Base-by-base conservation (phyloP, 1,139 yeast genomes). In the Kodamaea sp. region DNA sequence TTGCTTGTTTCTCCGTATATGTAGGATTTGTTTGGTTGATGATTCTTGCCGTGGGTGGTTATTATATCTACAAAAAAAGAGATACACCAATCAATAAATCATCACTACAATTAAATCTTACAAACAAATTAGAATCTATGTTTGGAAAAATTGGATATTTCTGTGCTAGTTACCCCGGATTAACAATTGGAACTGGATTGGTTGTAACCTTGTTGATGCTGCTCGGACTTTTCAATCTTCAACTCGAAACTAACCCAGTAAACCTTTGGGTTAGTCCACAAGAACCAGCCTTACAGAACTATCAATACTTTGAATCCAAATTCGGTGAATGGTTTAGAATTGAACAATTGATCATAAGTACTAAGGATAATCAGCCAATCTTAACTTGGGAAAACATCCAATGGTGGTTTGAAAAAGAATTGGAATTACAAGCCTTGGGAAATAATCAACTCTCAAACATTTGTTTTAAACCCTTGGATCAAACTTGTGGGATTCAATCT, bases 311-410 rank as follows among this genome's bases (percentile, higher is more conserved):
- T 55, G 96, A 92, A 55, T 70, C 73, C 10, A 76, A 79, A 42
- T 92, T 92, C 62, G 97, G 97, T 0, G 96, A 95, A 32, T 92
- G 94, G 70, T 92, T 84, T 63, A 73, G 97, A 52, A 77, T 89
- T 4, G 92, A 89, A 53, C 97, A 92, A 61, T 66, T 87, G 1
- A 86, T 86, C 47, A 65, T 92, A 7, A 83, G 87, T 25, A 83
- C 84, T 46, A 80, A 78, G 10, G 71, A 84, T 7, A 83, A 81
- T 4, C 38, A 78, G 78, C 43, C 84, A 66, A 38, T 90, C 31
- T 65, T 78, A 29, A 67, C 67, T 36, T 87, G 86, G 73, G 81
- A 79, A 1, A 78, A 79, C 2, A 58, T 90, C 24, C 55, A 79
- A 46, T 92, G 97, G 97, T 89, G 97, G 96, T 84, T 85, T 55